Percentiles rank a stretch among this genome's conserved stretches.
These are phyloP conservation scores for Astragalus membranaceus DNA, from an alignment of 306 rosid species.

Conservation along the genomic window DNA sequence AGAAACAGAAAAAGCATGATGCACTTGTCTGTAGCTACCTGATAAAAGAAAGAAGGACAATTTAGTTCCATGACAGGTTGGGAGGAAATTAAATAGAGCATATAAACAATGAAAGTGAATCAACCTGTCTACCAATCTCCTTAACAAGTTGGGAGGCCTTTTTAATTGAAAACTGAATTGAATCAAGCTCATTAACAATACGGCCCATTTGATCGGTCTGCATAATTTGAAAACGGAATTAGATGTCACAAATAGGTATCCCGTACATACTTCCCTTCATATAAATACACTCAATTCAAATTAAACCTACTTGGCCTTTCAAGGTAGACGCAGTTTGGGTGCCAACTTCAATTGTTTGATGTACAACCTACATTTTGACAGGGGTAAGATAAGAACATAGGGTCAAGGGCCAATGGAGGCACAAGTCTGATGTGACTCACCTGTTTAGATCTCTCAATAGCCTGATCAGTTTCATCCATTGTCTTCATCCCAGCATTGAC, in stretches of 20 bases:
- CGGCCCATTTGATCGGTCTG: conserved; percentile 99
- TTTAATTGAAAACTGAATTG: conserved; percentile 95
- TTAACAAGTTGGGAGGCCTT: conserved; percentile 98
- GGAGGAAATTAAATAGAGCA: not conserved
- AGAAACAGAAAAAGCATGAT: conserved; percentile 92
- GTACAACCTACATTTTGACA: conserved; percentile 60
- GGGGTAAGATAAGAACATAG: conserved; percentile 19
- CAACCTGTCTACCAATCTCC: conserved; percentile 98
- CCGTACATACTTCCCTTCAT: not conserved
- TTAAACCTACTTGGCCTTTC: conserved; percentile 84
- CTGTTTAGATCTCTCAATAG: conserved; percentile 82
- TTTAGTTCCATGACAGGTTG: conserved; percentile 13
- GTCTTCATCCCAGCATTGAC: conserved; percentile 67
- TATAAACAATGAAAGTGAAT: conserved; percentile 1
- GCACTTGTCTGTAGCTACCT: conserved; percentile 99
- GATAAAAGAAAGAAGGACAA: conserved; percentile 6
- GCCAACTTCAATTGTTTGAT: conserved; percentile 93
- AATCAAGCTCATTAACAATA: conserved; percentile 91
- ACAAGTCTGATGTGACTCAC: conserved; percentile 30
- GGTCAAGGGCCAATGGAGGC: conserved; percentile 1
- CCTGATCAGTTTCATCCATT: conserved; percentile 98
- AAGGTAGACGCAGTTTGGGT: conserved; percentile 83
- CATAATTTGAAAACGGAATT: conserved; percentile 15
- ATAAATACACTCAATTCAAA: conserved; percentile 7
- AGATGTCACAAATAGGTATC: conserved; percentile 25